These are phyloP conservation scores for Debaryomyces sp. DNA, from an alignment of 1,139 yeast species.

Conservation along the genomic window DNA sequence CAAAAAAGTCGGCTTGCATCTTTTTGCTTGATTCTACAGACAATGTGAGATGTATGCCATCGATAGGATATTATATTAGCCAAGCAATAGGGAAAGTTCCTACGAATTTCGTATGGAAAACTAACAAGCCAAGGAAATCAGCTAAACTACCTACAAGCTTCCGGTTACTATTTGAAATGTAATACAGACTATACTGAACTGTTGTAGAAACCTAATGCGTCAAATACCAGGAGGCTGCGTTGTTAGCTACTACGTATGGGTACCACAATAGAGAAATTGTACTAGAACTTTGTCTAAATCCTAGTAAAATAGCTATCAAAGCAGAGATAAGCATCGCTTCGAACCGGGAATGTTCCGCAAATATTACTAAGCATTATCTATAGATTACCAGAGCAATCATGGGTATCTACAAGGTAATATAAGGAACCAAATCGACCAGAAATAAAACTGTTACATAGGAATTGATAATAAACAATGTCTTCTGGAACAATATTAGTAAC, in stretches of 20 bases:
- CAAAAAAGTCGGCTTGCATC: no score
- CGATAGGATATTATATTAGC: no score
- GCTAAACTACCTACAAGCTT: not conserved
- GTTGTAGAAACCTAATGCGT: no score
- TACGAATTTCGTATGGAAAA: not conserved
- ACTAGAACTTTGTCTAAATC: not conserved
- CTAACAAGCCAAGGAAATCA: not conserved
- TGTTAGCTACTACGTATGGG: no score
- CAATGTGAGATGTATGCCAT: no score
- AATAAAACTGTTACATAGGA: no score
- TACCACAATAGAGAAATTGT: not conserved
- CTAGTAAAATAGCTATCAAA: not conserved
- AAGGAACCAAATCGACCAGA: no score
- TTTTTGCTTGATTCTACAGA: no score
- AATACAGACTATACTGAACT: no score
- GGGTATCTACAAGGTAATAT: not conserved
- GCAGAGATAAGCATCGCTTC: not conserved
- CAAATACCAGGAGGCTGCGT: no score
- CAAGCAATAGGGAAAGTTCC: no score
- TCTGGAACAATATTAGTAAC: constrained; percentile 13
- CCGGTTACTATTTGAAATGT: not conserved
- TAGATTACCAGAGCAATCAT: not conserved
- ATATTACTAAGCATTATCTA: not conserved
- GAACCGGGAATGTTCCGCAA: not conserved
- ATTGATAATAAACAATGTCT: not conserved